Conservation (phyloP, 345 rosid genomes). For the Eucalyptus cladocalyx region DNA sequence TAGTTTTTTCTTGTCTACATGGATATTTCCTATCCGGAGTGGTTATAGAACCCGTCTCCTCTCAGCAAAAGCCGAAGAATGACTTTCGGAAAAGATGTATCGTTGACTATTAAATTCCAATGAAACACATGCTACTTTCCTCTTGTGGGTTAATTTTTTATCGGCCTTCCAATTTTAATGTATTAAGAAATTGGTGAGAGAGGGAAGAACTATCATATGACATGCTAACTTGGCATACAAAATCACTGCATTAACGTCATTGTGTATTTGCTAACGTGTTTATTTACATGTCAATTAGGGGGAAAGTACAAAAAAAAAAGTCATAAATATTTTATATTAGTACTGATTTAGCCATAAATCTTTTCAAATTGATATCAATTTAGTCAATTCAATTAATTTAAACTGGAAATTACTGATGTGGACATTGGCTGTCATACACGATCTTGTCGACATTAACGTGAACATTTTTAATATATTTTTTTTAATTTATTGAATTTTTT, state of each 20-base stretch:
- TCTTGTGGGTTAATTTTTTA: background rate
- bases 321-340: too few relatives aligned
- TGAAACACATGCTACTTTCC: background rate
- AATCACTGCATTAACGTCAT: background rate
- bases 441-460: rapidly evolving
- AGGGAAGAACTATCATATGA: background rate
- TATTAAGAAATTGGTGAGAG: background rate
- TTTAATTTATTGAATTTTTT: too few relatives aligned
- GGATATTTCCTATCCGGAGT: rapidly evolving
- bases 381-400: too few relatives aligned
- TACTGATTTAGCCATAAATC: rapidly evolving
- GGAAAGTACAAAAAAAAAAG: too few relatives aligned
- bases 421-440: too few relatives aligned
- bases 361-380: too few relatives aligned
- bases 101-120: rapidly evolving
- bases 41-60: rapidly evolving
- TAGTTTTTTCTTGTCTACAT: rapidly evolving
- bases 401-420: rapidly evolving
- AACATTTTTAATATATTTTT: too few relatives aligned
- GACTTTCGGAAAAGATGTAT: too few relatives aligned
- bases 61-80: too few relatives aligned
- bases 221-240: background rate
- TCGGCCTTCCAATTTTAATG: background rate
- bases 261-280: background rate
- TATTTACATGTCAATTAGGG: background rate